Base-by-base conservation (phyloP, 306 rosid species). In the Acacia acuminata region DNA sequence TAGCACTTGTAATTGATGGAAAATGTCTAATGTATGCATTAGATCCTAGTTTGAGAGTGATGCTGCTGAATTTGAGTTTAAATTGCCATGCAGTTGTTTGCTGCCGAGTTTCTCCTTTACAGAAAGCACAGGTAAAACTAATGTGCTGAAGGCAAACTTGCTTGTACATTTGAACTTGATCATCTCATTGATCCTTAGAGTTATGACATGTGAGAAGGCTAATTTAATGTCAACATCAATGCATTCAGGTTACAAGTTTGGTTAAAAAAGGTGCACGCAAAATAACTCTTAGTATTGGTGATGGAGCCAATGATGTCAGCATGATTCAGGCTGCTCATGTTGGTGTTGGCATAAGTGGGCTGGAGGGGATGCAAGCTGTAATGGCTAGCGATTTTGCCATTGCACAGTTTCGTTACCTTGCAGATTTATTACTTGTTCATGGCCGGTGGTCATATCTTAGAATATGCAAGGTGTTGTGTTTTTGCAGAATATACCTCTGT, bases 21-120 rank as follows among this genome's bases (percentile, higher is more conserved):
- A 91, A 93, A 78, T 93, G 97, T 84, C 81, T 93, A 91, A 93
- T 89, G 96, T 93, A 93, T 87, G 97, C 97, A 64, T 84, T 93
- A 82, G 97, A 93, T 80, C 93, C 93, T 71, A 89, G 83, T 86
- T 87, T 93, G 81, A 87, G 97, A 77, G 96, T 90, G 88, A 88
- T 48, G 76, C 89, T 91, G 36, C 93, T 93, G 43, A 93, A 86
- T 64, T 88, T 93, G 85, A 92, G 93, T 79, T 83, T 92, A 87
- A 91, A 91, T 83, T 91, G 95, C 84, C 77, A 71, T 79, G 88
- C 93, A 36, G 95, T 91, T 80, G 93, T 91, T 77, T 91, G 95
- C 85, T 91, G 95, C 84, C 91, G 95, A 44, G 95, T 91, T 81
- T 91, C 95, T 82, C 95, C 95, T 75, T 82, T 91, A 70, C 95